Evolutionary conservation across 441 rosid genomes (phyloP).

Genomic region (Adansonia madagascariensis): DNA sequence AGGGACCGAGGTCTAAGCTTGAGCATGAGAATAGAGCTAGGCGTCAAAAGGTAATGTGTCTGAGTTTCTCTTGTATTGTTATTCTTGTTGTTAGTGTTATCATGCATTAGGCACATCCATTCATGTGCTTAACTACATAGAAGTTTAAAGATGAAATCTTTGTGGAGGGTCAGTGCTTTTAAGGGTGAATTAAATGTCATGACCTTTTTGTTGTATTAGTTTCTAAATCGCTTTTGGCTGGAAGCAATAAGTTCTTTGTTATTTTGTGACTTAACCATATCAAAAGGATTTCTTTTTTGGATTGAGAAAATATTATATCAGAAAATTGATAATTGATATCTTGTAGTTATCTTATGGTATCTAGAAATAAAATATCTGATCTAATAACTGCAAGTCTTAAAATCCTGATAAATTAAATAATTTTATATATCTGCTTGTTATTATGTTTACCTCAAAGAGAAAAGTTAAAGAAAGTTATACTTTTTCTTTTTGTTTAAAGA

Average conservation of each 20-base stretch:
- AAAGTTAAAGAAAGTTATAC: not conserved
- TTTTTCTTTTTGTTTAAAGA: not conserved
- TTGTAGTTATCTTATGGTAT: slow-evolving; percentile 3
- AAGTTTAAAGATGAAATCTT: slow-evolving; percentile 1
- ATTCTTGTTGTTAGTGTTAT: not conserved
- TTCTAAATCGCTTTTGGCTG: not conserved
- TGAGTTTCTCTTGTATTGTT: not conserved
- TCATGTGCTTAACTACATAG: not conserved
- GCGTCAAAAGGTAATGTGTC: slow-evolving; percentile 74
- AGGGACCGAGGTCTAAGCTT: slow-evolving; percentile 70
- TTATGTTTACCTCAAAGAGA: not conserved
- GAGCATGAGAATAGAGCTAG: slow-evolving; percentile 81
- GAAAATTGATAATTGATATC: not conserved
- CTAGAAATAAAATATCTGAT: not conserved
- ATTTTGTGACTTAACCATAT: not conserved
- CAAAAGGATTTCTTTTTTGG: not conserved
- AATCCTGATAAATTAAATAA: not conserved
- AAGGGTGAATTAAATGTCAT: not conserved
- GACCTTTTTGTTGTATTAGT: slow-evolving; percentile 10
- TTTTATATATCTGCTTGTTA: not conserved
- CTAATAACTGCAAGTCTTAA: not conserved
- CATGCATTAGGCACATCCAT: not conserved
- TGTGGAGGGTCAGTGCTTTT: not conserved
- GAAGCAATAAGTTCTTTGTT: not conserved
- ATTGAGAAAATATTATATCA: not conserved